A percentile compares a stretch with the other conserved stretches of the same genome.
Conservation (phyloP, 371 early-diverging fungal species). For the Rhizopus delemar region DNA sequence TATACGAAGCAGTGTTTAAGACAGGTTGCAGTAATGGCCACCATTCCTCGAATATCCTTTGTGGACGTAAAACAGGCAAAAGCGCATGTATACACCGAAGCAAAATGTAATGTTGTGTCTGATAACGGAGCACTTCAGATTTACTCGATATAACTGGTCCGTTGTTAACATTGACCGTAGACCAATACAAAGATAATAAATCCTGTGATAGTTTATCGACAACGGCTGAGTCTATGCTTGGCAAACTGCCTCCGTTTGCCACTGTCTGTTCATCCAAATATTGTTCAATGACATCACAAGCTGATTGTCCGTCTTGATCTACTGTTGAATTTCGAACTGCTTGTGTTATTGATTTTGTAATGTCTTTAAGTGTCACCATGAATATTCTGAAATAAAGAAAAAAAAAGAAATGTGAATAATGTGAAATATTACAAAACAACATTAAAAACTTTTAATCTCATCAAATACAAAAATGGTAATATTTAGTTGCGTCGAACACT, state of each 20-base stretch:
- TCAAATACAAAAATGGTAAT: no score
- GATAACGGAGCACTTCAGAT: slow-evolving; percentile 24
- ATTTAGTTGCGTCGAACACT: no score
- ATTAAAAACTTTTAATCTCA: no score
- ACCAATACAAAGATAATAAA: slow-evolving; percentile 26
- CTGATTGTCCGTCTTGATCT: slow-evolving; percentile 38
- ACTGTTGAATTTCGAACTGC: slow-evolving; percentile 33
- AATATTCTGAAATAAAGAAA: slow-evolving; percentile 6
- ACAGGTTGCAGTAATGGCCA: slow-evolving; percentile 34
- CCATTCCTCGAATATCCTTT: slow-evolving; percentile 41
- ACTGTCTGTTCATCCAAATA: slow-evolving; percentile 42
- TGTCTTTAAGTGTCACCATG: slow-evolving; percentile 51
- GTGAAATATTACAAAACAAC: no score
- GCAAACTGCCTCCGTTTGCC: slow-evolving; percentile 17
- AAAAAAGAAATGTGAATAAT: background rate
- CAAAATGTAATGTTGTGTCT: slow-evolving; percentile 42
- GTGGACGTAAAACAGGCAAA: slow-evolving; percentile 36
- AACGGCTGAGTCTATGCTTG: slow-evolving; percentile 23
- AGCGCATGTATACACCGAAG: slow-evolving; percentile 39
- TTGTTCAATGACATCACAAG: slow-evolving; percentile 41
- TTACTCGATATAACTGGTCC: slow-evolving; percentile 29
- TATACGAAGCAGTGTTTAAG: slow-evolving; percentile 32
- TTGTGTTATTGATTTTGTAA: slow-evolving; percentile 37
- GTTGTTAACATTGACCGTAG: slow-evolving; percentile 13
- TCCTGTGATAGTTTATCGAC: slow-evolving; percentile 46